Evolutionary conservation across 306 rosid species (phyloP), one percentile per base, ranked within the genome.

Genomic region (Begonia loranthoides): DNA sequence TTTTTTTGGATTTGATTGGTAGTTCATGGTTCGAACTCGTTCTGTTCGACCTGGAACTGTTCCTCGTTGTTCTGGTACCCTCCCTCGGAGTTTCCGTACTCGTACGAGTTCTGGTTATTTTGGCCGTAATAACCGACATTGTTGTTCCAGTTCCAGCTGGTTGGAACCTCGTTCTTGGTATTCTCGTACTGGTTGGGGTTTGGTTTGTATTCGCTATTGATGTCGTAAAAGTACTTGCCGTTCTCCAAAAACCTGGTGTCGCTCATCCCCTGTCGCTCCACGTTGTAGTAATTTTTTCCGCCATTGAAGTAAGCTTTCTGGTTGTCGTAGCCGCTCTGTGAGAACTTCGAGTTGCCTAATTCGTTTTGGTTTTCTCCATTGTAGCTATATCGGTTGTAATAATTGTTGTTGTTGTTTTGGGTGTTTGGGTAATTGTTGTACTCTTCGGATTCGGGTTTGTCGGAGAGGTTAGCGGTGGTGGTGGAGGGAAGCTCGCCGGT

Each of bases 171-270:
- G 43, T 56, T 71, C 46, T 10, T 62, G 0, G 81, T 66, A 14
- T 62, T 77, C 3, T 52, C 67, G 43, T 81, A 74, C 69, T 57
- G 64, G 45, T 10, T 10, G 8, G 1, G 0, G 46, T 71, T 50
- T 9, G 76, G 57, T 14, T 69, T 68, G n/a, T 45, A 54, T 73
- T 75, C 90, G 16, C 15, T 33, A 7, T 48, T 0, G 16, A 69
- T 0, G 66, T 89, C 84, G 60, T 72, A 56, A 17, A 2, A 75
- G 70, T 77, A 89, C 67, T 51, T 89, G 0, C 95, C 95, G 34
- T 74, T 76, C 46, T 73, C 87, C 83, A 82, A 2, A 57, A 65
- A 89, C 75, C 95, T 81, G 3, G 97, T 79, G 74, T 89, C 95
- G 62, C 93, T 89, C 95, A 89, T 82, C 13, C 97, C 97, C 59